Conservation (phyloP, 2,329 filamentous ascomycete genomes). For the Colletotrichum eremochloae region DNA sequence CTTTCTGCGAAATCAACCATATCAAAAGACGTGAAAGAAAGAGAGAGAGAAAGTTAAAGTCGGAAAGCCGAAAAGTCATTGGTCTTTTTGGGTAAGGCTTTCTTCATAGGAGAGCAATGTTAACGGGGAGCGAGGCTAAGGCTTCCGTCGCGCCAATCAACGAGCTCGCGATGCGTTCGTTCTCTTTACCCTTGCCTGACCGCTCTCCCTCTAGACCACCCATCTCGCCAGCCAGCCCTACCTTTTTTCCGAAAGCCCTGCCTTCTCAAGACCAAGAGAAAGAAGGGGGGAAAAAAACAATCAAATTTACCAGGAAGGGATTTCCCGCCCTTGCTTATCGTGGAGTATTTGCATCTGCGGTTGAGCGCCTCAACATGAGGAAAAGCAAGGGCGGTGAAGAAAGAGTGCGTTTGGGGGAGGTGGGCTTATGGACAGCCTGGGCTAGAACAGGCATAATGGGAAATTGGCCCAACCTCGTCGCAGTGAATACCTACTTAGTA, state of each 20-base stretch:
- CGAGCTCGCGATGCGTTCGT: not conserved
- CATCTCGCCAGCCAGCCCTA: not conserved
- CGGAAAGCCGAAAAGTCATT: too few species aligned
- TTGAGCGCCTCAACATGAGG: constrained; percentile 27
- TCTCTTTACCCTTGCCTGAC: constrained; percentile 6
- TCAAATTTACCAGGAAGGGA: not conserved
- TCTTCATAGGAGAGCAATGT: not conserved
- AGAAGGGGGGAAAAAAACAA: not conserved
- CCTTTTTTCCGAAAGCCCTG: not conserved
- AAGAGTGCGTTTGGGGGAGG: not conserved
- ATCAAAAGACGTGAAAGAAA: too few species aligned
- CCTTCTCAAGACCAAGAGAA: not conserved
- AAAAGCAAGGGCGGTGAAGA: constrained; percentile 35
- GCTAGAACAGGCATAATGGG: constrained; percentile 22
- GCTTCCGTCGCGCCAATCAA: not conserved
- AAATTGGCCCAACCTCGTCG: constrained; percentile 29
- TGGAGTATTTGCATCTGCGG: constrained; percentile 8
- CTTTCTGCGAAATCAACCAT: too few species aligned
- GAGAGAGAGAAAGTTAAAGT: too few species aligned
- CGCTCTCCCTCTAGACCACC: not conserved
- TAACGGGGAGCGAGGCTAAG: not conserved
- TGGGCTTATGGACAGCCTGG: too few species aligned
- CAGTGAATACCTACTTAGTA: not conserved
- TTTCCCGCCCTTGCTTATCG: constrained; percentile 2
- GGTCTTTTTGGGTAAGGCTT: not conserved